A percentile compares a stretch with the other conserved stretches of the same genome.
These are phyloP conservation scores for Ochromonas danica DNA, from an alignment of 108 stramenopile genomes.

Conservation along the genomic window DNA sequence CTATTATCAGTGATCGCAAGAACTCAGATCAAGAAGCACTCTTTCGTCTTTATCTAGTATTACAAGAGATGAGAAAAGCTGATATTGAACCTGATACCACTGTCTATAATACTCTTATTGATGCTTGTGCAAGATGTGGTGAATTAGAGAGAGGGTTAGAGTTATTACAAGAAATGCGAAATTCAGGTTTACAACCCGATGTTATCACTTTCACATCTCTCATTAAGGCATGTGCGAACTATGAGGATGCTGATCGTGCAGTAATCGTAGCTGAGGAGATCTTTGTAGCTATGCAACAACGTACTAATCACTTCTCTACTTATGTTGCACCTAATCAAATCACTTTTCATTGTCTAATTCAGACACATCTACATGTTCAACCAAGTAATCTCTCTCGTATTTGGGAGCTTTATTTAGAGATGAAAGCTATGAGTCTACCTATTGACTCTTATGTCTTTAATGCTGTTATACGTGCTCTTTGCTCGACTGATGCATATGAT, in stretches of 20 bases:
- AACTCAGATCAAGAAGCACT: not conserved
- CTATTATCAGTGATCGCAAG: not conserved
- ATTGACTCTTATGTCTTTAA: too few species aligned
- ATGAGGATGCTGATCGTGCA: not conserved
- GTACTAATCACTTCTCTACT: slow-evolving; percentile 37
- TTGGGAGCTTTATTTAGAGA: too few species aligned
- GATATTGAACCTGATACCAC: not conserved
- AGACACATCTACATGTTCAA: not conserved
- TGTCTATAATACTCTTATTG: not conserved
- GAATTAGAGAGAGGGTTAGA: not conserved
- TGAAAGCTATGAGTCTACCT: too few species aligned
- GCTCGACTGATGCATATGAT: too few species aligned
- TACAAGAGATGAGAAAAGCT: not conserved
- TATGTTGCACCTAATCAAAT: slow-evolving; percentile 28
- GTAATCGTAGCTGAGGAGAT: not conserved
- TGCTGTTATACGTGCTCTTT: too few species aligned
- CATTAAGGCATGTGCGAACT: not conserved
- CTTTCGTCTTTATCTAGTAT: not conserved
- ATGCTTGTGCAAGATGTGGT: not conserved
- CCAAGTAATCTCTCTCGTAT: not conserved
- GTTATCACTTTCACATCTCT: not conserved
- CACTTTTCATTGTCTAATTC: not conserved
- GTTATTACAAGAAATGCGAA: not conserved
- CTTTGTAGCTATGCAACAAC: slow-evolving; percentile 3
- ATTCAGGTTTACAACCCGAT: not conserved